These are phyloP conservation scores for Cyberlindnera sargentensis DNA, from an alignment of 805 yeast genomes.

Conservation along the genomic window DNA sequence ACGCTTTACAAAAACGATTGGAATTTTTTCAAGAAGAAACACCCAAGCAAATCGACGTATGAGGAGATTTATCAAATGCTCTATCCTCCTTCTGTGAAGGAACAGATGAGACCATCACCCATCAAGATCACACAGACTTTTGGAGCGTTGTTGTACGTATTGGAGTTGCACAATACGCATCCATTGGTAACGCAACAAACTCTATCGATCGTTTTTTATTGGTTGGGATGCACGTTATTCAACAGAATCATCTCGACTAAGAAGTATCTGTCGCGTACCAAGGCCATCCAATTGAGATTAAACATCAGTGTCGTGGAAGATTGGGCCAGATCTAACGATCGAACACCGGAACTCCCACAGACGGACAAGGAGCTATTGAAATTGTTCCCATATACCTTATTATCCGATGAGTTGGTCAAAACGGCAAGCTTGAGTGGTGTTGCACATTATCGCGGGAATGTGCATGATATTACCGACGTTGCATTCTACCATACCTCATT, in stretches of 20 bases:
- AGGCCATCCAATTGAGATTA: conserved; percentile 84
- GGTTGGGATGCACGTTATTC: conserved; percentile 67
- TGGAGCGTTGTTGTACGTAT: conserved; percentile 81
- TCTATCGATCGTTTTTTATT: conserved; percentile 68
- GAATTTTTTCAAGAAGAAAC: conserved; percentile 45
- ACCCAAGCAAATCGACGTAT: conserved; percentile 40
- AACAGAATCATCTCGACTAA: conserved; percentile 63
- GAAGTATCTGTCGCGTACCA: conserved; percentile 67
- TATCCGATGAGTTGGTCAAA: conserved; percentile 21
- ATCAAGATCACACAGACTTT: conserved; percentile 75
- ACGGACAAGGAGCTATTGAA: conserved; percentile 32
- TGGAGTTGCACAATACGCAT: conserved; percentile 75
- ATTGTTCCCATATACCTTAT: conserved; percentile 30
- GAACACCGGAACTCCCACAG: conserved; percentile 26
- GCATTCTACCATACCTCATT: conserved; percentile 59
- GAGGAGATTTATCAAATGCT: conserved; percentile 71
- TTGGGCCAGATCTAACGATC: conserved; percentile 60
- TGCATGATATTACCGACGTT: conserved; percentile 39
- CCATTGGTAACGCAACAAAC: conserved; percentile 74
- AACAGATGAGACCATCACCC: conserved; percentile 86
- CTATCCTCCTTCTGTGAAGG: conserved; percentile 77
- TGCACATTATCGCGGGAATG: conserved; percentile 15
- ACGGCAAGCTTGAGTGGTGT: conserved; percentile 2
- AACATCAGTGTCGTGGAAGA: conserved; percentile 85
- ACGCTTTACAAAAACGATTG: conserved; percentile 71